Evolutionary conservation across 805 yeast species (phyloP).

Genomic region (Cyberlindnera japonica): DNA sequence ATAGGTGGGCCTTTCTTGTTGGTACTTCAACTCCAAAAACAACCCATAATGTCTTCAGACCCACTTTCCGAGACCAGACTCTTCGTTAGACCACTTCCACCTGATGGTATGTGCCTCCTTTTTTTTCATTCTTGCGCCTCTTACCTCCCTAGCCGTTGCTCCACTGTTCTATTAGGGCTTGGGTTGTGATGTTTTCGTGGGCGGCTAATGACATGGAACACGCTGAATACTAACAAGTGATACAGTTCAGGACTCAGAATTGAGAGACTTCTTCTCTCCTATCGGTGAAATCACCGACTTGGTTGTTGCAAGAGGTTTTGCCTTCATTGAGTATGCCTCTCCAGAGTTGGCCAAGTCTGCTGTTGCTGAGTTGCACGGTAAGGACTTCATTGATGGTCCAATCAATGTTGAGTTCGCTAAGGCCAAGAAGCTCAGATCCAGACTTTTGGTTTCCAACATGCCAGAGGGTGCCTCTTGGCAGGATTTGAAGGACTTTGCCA

Average conservation of each 20-base stretch:
- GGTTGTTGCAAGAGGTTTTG: constrained; percentile 76
- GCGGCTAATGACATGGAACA: background rate
- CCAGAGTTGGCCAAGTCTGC: constrained; percentile 71
- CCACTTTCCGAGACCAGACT: constrained; percentile 42
- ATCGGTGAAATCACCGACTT: constrained; percentile 67
- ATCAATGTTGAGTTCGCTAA: constrained; percentile 41
- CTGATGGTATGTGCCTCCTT: constrained; percentile 36
- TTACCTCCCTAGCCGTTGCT: background rate
- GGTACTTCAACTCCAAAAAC: background rate
- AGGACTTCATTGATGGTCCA: constrained; percentile 55
- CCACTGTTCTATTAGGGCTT: background rate
- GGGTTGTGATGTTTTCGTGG: background rate
- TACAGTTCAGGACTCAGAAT: constrained; percentile 46
- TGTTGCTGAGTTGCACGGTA: constrained; percentile 71
- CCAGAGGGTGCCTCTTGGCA: constrained; percentile 84
- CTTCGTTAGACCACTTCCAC: constrained; percentile 62
- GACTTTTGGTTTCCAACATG: constrained; percentile 65
- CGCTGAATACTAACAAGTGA: constrained; percentile 10
- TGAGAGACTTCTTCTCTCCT: constrained; percentile 64
- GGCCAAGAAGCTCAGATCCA: constrained; percentile 58
- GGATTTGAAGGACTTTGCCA: constrained; percentile 84
- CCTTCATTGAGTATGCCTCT: constrained; percentile 80
- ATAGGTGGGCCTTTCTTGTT: background rate
- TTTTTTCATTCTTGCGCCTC: background rate
- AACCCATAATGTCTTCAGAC: constrained; percentile 5